Conservation (phyloP, 495 filamentous ascomycete species). For the Neurospora tetrasperma region DNA sequence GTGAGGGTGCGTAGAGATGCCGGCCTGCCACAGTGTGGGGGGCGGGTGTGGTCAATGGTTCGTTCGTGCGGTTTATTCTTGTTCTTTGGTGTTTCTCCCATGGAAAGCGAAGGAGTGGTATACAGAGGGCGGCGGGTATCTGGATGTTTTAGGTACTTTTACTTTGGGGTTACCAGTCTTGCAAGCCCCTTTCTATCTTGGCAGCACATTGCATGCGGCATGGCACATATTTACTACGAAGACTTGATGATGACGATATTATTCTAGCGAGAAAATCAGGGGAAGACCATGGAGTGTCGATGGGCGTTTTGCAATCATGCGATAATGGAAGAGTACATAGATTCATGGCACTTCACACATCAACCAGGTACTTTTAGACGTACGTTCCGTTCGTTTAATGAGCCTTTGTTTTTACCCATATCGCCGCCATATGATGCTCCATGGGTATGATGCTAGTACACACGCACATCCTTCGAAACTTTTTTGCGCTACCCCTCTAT, state of each 20-base stretch:
- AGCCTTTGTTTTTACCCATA: background rate
- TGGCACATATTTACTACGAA: background rate
- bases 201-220: background rate
- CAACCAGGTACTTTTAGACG: background rate
- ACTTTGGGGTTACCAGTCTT: background rate
- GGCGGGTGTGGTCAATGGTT: too few species aligned
- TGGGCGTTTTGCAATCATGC: background rate
- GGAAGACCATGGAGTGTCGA: background rate
- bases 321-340: background rate
- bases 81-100: background rate
- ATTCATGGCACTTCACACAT: background rate
- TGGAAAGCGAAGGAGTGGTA: background rate
- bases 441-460: background rate
- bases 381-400: background rate
- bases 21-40: background rate
- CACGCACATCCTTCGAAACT: background rate
- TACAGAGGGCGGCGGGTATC: background rate
- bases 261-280: background rate
- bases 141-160: background rate
- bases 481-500: background rate
- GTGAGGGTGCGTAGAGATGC: conserved; percentile 56
- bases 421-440: background rate
- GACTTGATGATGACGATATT: background rate
- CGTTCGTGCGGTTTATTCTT: background rate
- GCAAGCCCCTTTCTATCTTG: background rate